Evolutionary conservation across 805 yeast genomes (phyloP), one percentile per base, ranked within the genome.

Genomic region (Kluyveromyces wickerhamii): DNA sequence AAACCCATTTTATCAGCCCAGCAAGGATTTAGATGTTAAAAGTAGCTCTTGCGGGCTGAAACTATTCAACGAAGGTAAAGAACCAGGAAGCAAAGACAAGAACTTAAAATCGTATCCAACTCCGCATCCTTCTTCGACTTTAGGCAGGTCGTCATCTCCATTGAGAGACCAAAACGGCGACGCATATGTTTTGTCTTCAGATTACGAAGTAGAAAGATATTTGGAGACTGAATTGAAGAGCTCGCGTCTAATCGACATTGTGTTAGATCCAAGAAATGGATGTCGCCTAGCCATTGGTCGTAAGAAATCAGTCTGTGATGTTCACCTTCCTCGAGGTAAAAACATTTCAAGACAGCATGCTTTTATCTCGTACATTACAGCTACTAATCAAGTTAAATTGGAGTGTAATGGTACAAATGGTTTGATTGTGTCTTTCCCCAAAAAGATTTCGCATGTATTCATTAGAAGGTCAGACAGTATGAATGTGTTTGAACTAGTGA

Each of bases 391-490:
- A 29, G 54, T 85, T 29, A 63, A 60, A 11, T 54, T 89, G 33
- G 71, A 71, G 29, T 89, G 96, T 57, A 56, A 75, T 36, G 96
- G 97, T 3, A 72, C 77, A 60, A 89, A 89, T 55, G 96, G 96
- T 8, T 61, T 83, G 33, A 68, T 72, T 7, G 71, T 87, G 13
- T 65, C 71, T 4, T 70, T 85, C 26, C 92, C 95, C 0, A 59
- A 54, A 13, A 46, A 49, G 13, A 43, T 65, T 9, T 44, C 54
- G 12, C 66, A 66, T 27, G 59, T 60, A n/a, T 46, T 49, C 21
- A 32, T 51, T 5, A 40, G 36, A 21, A 41, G 37, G 7, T 29
- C 49, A 30, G 24, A 43, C 5, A 38, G 43, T 2, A 49, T 44
- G 6, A 37, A 47, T 4, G 36, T 45, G 3, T 65, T 47, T 30